phyloP scores from a whole-genome alignment of 352 stramenopile species.

The Globisporangium orthogonon region DNA sequence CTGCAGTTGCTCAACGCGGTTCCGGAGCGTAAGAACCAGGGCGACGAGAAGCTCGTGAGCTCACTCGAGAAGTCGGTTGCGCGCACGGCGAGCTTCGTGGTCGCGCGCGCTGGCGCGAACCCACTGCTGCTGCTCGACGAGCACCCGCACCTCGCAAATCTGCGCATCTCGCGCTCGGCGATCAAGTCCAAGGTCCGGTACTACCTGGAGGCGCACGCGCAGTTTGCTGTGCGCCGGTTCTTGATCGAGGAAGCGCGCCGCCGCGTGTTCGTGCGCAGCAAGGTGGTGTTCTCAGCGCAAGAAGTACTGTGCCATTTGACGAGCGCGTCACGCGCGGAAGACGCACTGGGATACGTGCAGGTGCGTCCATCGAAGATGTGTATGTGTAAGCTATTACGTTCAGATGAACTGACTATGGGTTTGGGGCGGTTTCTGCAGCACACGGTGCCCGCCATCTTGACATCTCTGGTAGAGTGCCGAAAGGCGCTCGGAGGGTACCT shows the following conservation, averaged over 20 bases:
- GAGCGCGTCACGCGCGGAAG: slow-evolving; percentile 46
- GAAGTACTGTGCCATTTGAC: slow-evolving; percentile 57
- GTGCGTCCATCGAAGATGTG: slow-evolving; percentile 19
- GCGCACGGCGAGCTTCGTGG: slow-evolving; percentile 28
- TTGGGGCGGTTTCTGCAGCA: slow-evolving; percentile 24
- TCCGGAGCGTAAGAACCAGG: slow-evolving; percentile 25
- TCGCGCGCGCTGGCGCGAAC: slow-evolving; percentile 21
- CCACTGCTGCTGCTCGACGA: slow-evolving; percentile 43
- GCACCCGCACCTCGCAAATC: slow-evolving; percentile 42
- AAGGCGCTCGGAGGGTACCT: slow-evolving; percentile 56
- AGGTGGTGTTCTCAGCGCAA: slow-evolving; percentile 36
- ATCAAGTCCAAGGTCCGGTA: slow-evolving; percentile 42
- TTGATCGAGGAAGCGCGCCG: slow-evolving; percentile 42
- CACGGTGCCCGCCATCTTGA: slow-evolving; percentile 53
- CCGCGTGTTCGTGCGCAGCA: slow-evolving; percentile 27
- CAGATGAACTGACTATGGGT: not conserved
- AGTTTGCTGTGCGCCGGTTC: slow-evolving; percentile 56
- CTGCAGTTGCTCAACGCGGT: slow-evolving; percentile 44
- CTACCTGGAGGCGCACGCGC: slow-evolving; percentile 40
- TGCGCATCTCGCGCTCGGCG: slow-evolving; percentile 31
- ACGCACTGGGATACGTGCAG: slow-evolving; percentile 63
- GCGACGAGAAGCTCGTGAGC: slow-evolving; percentile 14
- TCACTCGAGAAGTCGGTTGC: slow-evolving; percentile 34
- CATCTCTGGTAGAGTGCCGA: slow-evolving; percentile 64
- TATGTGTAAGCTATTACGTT: not conserved